phyloP scores from a whole-genome alignment of 495 filamentous ascomycete genomes.

The Pseudevernia furfuracea region DNA sequence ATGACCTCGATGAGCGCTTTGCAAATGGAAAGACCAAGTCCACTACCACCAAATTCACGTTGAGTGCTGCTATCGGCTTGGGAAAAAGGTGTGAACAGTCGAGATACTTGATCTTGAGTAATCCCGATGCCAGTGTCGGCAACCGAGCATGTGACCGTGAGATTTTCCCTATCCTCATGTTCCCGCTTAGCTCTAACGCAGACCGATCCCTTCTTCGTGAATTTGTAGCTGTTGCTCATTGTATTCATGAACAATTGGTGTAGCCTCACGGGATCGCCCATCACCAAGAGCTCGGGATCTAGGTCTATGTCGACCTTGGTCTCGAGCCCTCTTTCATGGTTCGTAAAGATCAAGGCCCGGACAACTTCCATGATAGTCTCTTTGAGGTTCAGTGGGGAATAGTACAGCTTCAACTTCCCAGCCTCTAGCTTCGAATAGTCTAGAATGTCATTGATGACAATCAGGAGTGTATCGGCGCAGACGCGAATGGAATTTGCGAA shows the following conservation, averaged over 20 bases:
- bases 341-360: slow-evolving; percentile 75
- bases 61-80: slow-evolving; percentile 85
- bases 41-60: slow-evolving; percentile 82
- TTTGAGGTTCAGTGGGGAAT: slow-evolving; percentile 73
- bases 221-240: slow-evolving; percentile 89
- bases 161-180: slow-evolving; percentile 57
- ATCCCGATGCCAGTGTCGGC: slow-evolving; percentile 88
- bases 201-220: slow-evolving; percentile 78
- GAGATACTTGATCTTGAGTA: slow-evolving; percentile 66
- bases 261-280: slow-evolving; percentile 81
- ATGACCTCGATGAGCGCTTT: slow-evolving; percentile 91
- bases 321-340: slow-evolving; percentile 66
- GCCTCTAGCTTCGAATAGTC: slow-evolving; percentile 93
- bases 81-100: slow-evolving; percentile 84
- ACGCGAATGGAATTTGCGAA: slow-evolving; percentile 90
- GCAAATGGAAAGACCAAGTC: slow-evolving; percentile 85
- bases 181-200: slow-evolving; percentile 67
- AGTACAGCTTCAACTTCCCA: slow-evolving; percentile 89
- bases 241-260: slow-evolving; percentile 92
- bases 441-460: slow-evolving; percentile 89
- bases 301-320: slow-evolving; percentile 62
- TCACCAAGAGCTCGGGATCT: slow-evolving; percentile 68
- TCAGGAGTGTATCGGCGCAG: slow-evolving; percentile 79
- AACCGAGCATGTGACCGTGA: slow-evolving; percentile 77
- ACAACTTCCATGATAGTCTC: slow-evolving; percentile 86